Percentiles rank a stretch among this genome's conserved stretches.
Conservation (phyloP, 176 grass and related monocot species). For the Carex littledalei region DNA sequence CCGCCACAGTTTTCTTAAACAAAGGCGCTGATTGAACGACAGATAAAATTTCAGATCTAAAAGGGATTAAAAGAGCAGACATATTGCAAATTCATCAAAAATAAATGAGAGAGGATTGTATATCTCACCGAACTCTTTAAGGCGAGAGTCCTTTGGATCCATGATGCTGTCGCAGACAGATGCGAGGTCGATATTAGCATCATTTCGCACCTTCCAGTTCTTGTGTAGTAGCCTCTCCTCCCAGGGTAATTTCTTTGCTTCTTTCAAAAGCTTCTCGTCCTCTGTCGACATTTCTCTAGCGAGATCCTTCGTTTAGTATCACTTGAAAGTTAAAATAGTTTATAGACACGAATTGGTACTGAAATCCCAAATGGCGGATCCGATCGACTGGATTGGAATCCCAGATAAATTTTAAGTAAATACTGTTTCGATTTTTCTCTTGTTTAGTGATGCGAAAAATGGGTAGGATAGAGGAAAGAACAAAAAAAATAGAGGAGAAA, state of each 20-base stretch:
- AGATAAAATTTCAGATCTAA: constrained; percentile 46
- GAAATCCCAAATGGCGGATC: constrained; percentile 2
- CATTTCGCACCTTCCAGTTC: constrained; percentile 99
- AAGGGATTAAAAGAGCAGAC: constrained; percentile 13
- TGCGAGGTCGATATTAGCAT: constrained; percentile 96
- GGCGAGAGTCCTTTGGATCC: constrained; percentile 93
- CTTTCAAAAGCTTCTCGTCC: constrained; percentile 99
- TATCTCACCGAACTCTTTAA: constrained; percentile 87
- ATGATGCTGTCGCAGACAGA: constrained; percentile 76
- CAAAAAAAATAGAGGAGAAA: constrained; percentile 27
- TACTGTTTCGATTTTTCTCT: not conserved
- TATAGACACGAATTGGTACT: constrained; percentile 6
- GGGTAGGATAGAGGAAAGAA: constrained; percentile 22
- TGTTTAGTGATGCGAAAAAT: constrained; percentile 15
- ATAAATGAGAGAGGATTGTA: not conserved
- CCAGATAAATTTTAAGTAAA: not conserved
- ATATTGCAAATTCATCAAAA: constrained; percentile 30
- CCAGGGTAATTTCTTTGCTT: constrained; percentile 97
- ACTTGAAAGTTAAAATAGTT: constrained; percentile 41
- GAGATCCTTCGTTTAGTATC: constrained; percentile 15
- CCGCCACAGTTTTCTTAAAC: constrained; percentile 91
- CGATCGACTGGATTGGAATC: not conserved
- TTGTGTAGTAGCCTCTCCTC: constrained; percentile 94
- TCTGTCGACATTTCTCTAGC: constrained; percentile 73
- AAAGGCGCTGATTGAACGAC: constrained; percentile 54